Base-by-base conservation (phyloP, 257 asterid genomes). In the Rauvolfia tetraphylla region DNA sequence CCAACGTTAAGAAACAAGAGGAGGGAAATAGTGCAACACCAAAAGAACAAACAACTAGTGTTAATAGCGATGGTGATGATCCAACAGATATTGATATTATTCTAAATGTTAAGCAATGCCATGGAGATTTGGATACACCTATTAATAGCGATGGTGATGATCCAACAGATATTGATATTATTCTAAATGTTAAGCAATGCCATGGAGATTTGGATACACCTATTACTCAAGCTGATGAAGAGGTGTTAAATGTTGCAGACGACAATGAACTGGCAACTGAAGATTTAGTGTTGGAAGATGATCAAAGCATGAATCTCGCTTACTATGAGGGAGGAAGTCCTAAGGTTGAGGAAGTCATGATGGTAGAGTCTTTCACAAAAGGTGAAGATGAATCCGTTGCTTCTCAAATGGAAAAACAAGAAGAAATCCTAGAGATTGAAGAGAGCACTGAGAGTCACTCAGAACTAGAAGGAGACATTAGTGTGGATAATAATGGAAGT, bases 191-290 rank as follows among this genome's bases (percentile, higher is more conserved):
- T 63, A 61, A 75, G 22, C 79, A 80, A 18, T 78, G 79, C 48
- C 63, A 62, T 25, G 87, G 83, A 33, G 51, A 46, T 53, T 81
- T 68, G n/a, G 87, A 79, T 29, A 38, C 84, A 31, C 22, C 68
- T 18, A 9, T 75, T 58, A 68, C 74, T 59, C 83, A 79, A 78
- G 76, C 49, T 67, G 90, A 84, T 80, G 76, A 81, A 61, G 87
- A 86, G 73, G 62, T 81, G 63, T 76, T 42, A 5, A 66, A 72
- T 44, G 72, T 29, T 25, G 68, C 22, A 62, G 75, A 58, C 38
- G 49, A 78, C 44, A 13, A 68, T 15, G 88, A 76, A 42, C 34
- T 76, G 81, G 76, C 58, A 42, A 29, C 38, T 27, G 76, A 77
- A 59, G 68, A 71, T 74, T 53, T 56, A 56, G 36, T 20, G 46